Conservation (phyloP, 2,329 filamentous ascomycete genomes). For the Colletotrichum sansevieriae region DNA sequence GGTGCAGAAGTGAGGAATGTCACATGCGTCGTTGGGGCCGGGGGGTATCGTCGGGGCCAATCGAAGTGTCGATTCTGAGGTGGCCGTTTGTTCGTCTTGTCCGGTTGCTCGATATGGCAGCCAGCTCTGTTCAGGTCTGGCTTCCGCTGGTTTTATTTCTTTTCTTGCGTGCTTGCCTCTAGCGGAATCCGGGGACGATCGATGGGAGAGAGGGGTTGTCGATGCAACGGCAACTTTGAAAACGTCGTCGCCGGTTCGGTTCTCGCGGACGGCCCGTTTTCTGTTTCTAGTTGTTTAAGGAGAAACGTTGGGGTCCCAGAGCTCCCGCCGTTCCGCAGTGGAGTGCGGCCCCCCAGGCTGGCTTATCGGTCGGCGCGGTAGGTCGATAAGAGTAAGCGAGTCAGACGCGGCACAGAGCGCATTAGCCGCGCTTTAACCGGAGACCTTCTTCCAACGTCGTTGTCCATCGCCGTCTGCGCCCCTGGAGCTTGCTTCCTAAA, state of each 20-base stretch:
- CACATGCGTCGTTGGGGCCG: constrained; percentile 40
- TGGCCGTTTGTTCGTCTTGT: constrained; percentile 18
- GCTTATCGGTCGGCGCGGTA: constrained; percentile 28
- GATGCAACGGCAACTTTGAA: constrained; percentile 14
- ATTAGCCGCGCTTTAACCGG: constrained; percentile 29
- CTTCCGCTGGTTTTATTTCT: background rate
- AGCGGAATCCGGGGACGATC: background rate
- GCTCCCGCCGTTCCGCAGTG: constrained; percentile 39
- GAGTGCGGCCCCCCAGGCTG: constrained; percentile 25
- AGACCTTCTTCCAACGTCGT: constrained; percentile 28
- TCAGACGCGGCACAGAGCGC: constrained; percentile 8
- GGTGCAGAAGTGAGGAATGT: constrained; percentile 40
- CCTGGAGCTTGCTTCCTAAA: constrained; percentile 13
- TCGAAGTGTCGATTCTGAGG: constrained; percentile 28
- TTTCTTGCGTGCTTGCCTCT: background rate
- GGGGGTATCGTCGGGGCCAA: constrained; percentile 35
- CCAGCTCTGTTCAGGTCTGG: constrained; percentile 9
- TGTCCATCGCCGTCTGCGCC: constrained; percentile 5
- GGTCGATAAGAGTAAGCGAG: constrained; percentile 36
- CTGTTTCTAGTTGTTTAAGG: constrained; percentile 34
- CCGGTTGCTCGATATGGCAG: constrained; percentile 16
- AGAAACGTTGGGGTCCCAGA: constrained; percentile 31
- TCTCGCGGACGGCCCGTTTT: constrained; percentile 29
- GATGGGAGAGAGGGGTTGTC: background rate
- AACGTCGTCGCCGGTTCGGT: constrained; percentile 23